Evolutionary conservation across 768 basidiomycete species (phyloP).

Genomic region (Russula sp.): DNA sequence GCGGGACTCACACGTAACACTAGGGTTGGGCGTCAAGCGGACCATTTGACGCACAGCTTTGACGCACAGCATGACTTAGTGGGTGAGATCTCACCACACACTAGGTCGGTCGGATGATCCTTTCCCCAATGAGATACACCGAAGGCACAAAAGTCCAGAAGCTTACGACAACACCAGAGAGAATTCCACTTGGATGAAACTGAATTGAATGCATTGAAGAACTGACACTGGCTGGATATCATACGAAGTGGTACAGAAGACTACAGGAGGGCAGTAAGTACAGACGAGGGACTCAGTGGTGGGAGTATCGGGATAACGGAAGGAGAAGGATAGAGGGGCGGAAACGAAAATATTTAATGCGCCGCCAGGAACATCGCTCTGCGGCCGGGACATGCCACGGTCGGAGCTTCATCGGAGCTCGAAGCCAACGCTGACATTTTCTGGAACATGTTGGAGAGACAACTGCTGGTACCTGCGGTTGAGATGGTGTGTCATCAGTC

Average conservation of each 20-base stretch:
- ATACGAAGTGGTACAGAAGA: constrained; percentile 18
- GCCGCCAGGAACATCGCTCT: background rate
- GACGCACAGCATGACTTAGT: no score
- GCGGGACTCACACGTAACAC: no score
- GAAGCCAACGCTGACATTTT: constrained; percentile 66
- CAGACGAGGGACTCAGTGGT: constrained; percentile 1
- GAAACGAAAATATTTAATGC: no score
- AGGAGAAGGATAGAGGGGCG: background rate
- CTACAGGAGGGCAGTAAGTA: constrained; percentile 19
- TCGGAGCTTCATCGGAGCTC: constrained; percentile 62
- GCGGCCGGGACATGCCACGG: background rate
- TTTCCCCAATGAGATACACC: background rate
- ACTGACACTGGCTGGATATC: constrained; percentile 15
- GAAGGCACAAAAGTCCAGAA: background rate
- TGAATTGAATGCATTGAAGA: constrained; percentile 8
- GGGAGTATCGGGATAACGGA: background rate
- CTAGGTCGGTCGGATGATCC: background rate
- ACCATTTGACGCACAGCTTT: no score
- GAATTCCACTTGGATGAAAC: background rate
- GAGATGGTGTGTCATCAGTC: background rate
- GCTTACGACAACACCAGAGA: background rate
- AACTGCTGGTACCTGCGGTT: constrained; percentile 76
- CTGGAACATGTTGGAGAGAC: constrained; percentile 71
- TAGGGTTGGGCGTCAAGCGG: no score
- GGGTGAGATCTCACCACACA: background rate